Percentiles rank a stretch among this genome's conserved stretches.
These are phyloP conservation scores for Elaeis oleifera DNA, from an alignment of 202 grass and related monocot genomes.

Conservation along the genomic window DNA sequence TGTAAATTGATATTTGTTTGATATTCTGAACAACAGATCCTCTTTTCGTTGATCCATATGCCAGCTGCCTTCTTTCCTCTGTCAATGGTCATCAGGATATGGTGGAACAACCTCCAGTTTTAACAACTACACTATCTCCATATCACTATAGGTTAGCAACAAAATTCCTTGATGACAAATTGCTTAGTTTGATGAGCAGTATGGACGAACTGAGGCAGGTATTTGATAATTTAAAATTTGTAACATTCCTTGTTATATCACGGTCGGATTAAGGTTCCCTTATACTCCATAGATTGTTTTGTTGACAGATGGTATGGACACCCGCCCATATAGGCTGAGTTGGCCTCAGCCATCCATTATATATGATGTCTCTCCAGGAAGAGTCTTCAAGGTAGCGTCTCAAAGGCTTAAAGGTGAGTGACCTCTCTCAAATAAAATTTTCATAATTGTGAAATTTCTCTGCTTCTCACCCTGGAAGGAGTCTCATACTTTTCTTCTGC, in stretches of 20 bases:
- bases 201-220: conserved; percentile 76
- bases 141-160: conserved; percentile 54
- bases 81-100: conserved; percentile 18
- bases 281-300: conserved; percentile 91
- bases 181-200: conserved; percentile 41
- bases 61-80: conserved; percentile 59
- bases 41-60: conserved; percentile 81
- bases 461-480: no score
- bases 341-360: conserved; percentile 70
- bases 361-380: conserved; percentile 70
- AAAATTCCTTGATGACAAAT: conserved; percentile 76
- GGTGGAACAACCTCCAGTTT: conserved; percentile 14
- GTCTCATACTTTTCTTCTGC: no score
- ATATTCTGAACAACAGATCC: conserved; percentile 48
- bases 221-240: conserved; percentile 15
- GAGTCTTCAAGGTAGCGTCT: conserved; percentile 37
- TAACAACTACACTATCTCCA: conserved; percentile 17
- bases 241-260: conserved; percentile 16
- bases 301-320: conserved; percentile 98
- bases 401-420: conserved; percentile 54
- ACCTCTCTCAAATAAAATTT: not conserved
- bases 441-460: no score
- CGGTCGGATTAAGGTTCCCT: conserved; percentile 14
- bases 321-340: conserved; percentile 77
- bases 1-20: not conserved